A percentile compares a stretch with the other conserved stretches of the same genome.
These are phyloP conservation scores for Camelina sativa DNA, from an alignment of 345 rosid species.

Conservation along the genomic window DNA sequence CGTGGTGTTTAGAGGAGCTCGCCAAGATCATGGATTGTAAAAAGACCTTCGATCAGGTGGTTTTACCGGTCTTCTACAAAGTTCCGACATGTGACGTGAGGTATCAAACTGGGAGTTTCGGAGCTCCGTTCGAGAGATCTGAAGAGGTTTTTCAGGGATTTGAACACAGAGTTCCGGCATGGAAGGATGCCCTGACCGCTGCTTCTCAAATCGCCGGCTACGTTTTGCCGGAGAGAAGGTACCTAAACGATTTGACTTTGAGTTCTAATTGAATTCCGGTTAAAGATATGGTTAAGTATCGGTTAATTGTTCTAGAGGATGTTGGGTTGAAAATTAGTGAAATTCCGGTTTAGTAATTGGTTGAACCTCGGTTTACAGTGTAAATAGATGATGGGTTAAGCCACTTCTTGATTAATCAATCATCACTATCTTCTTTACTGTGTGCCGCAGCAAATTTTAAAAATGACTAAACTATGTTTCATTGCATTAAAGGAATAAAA, in stretches of 20 bases:
- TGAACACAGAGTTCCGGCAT: conserved; percentile 9
- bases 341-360: neutral
- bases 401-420: too few species aligned
- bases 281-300: neutral
- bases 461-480: too few species aligned
- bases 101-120: conserved; percentile 32
- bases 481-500: too few species aligned
- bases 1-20: conserved; percentile 46
- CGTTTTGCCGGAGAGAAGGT: conserved; percentile 35
- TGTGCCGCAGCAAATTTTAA: too few species aligned
- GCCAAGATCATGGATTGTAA: conserved; percentile 34
- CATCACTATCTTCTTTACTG: too few species aligned
- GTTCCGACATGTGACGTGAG: conserved; percentile 31
- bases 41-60: conserved; percentile 14
- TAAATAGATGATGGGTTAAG: too few species aligned
- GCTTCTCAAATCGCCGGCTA: conserved; percentile 41
- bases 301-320: neutral
- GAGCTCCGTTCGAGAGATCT: conserved; percentile 28
- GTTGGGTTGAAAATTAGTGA: neutral
- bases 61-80: conserved; percentile 43
- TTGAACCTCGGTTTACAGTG: too few species aligned
- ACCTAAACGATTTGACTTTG: neutral
- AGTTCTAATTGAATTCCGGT: neutral
- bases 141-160: conserved; percentile 11
- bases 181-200: conserved; percentile 26